phyloP scores from a whole-genome alignment of 129 eudicot species.

The Helianthus tuberosus region DNA sequence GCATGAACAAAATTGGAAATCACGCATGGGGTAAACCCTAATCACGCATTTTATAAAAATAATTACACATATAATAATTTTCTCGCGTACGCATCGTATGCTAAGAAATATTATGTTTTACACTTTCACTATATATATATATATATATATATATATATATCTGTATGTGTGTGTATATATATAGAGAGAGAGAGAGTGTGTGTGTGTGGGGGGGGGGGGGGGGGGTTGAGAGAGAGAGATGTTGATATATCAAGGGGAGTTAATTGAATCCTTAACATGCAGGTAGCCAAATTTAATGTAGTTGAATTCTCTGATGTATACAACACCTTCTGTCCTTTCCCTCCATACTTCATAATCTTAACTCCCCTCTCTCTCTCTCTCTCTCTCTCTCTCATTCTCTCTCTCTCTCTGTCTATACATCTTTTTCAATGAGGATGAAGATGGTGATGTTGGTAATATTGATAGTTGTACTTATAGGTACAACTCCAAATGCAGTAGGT shows the following conservation, averaged over 20 bases:
- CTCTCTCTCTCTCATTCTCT: background rate
- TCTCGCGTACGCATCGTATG: too few species aligned
- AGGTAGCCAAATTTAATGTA: slow-evolving; percentile 34
- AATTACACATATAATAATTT: too few species aligned
- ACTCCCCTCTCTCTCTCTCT: slow-evolving; percentile 5
- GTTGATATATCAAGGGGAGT: slow-evolving; percentile 35
- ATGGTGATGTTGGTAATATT: slow-evolving; percentile 30
- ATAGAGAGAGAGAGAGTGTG: slow-evolving; percentile 3
- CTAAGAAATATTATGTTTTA: too few species aligned
- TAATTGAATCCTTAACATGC: slow-evolving; percentile 44
- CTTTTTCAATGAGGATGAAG: slow-evolving; percentile 40
- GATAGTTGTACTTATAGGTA: slow-evolving; percentile 27
- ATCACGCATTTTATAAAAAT: too few species aligned
- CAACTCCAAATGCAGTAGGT: slow-evolving; percentile 24
- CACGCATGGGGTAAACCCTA: too few species aligned
- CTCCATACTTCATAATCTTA: slow-evolving; percentile 15
- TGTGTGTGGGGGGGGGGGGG: too few species aligned
- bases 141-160: background rate
- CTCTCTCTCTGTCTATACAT: slow-evolving; percentile 15
- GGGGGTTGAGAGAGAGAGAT: background rate
- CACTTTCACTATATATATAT: background rate
- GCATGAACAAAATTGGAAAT: too few species aligned
- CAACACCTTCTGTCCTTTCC: slow-evolving; percentile 39
- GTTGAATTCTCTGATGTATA: slow-evolving; percentile 39
- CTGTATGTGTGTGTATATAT: background rate